Conservation (phyloP, 192 early-diverging fungal genomes). For the Rhizoclosmatium globosum region DNA sequence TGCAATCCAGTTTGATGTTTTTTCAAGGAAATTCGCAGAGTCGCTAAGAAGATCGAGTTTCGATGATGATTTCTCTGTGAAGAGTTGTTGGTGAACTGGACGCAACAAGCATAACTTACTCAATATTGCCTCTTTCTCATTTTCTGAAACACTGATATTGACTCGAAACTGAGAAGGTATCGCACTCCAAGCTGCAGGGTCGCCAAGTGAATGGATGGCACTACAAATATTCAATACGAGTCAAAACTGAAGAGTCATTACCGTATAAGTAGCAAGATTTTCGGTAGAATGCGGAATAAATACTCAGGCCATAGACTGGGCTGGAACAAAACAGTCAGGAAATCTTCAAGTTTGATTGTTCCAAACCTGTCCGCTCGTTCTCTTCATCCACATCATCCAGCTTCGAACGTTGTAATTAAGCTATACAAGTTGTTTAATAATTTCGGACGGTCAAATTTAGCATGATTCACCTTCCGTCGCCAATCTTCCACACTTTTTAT, state of each 20-base stretch:
- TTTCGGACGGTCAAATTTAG: too few species aligned
- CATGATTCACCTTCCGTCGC: not conserved
- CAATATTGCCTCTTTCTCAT: constrained; percentile 27
- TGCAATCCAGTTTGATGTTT: constrained; percentile 27
- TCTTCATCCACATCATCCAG: constrained; percentile 37
- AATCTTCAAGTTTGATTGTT: not conserved
- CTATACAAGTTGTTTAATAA: too few species aligned
- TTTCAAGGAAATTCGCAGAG: not conserved
- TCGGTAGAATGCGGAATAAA: constrained; percentile 16
- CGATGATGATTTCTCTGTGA: not conserved
- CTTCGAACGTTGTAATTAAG: not conserved
- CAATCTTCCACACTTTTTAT: not conserved
- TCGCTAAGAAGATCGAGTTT: not conserved
- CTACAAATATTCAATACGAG: constrained; percentile 4
- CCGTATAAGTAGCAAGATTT: constrained; percentile 1
- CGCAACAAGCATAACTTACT: too few species aligned
- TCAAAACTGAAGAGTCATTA: not conserved
- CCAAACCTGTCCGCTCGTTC: constrained; percentile 13
- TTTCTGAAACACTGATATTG: constrained; percentile 15
- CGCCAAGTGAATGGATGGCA: constrained; percentile 40
- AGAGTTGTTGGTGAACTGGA: too few species aligned
- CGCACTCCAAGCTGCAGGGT: constrained; percentile 31
- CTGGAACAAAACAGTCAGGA: not conserved
- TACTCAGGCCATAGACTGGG: constrained; percentile 23
- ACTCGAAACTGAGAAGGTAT: constrained; percentile 27